A percentile compares a stretch with the other conserved stretches of the same genome.
These are phyloP conservation scores for Scheffersomyces quercinus DNA, from an alignment of 1,139 yeast genomes.

Conservation along the genomic window DNA sequence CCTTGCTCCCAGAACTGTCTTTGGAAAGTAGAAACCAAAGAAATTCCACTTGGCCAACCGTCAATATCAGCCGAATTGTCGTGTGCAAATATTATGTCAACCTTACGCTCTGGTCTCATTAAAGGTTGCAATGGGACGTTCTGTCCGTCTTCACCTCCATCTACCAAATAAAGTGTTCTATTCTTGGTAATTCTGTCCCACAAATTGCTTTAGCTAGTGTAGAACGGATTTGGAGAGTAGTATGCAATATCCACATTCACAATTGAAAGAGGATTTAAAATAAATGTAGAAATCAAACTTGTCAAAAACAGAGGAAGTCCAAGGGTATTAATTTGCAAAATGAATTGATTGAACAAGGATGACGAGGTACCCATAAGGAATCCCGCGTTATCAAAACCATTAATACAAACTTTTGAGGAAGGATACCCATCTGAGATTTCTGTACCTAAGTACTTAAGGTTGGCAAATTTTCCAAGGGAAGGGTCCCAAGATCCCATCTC, in stretches of 20 bases:
- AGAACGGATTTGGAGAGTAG: conserved; percentile 23
- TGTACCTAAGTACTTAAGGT: conserved; percentile 37
- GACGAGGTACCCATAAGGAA: conserved; percentile 23
- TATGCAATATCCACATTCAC: conserved; percentile 16
- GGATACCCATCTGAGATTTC: conserved; percentile 29
- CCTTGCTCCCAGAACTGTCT: conserved; percentile 21
- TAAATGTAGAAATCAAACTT: conserved; percentile 4
- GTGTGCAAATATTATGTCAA: conserved; percentile 21
- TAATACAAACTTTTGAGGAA: conserved; percentile 22
- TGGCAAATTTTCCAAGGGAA: conserved; percentile 20
- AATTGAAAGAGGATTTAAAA: conserved; percentile 40
- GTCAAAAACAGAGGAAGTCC: conserved; percentile 11
- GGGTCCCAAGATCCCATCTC: conserved; percentile 27
- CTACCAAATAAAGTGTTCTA: conserved; percentile 16
- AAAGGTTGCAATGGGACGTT: conserved; percentile 20
- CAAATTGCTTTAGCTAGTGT: conserved; percentile 12
- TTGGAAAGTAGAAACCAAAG: conserved; percentile 18
- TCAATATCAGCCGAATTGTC: conserved; percentile 16
- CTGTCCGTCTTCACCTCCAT: conserved; percentile 23
- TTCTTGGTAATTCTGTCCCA: conserved; percentile 8
- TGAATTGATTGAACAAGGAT: conserved; percentile 31
- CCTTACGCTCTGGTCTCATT: conserved; percentile 15
- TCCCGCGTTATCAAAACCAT: conserved; percentile 22
- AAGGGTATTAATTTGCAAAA: conserved; percentile 13
- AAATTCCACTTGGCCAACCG: conserved; percentile 19